Evolutionary conservation across 148 eudicot species (phyloP).

Genomic region (Bassia scoparia): DNA sequence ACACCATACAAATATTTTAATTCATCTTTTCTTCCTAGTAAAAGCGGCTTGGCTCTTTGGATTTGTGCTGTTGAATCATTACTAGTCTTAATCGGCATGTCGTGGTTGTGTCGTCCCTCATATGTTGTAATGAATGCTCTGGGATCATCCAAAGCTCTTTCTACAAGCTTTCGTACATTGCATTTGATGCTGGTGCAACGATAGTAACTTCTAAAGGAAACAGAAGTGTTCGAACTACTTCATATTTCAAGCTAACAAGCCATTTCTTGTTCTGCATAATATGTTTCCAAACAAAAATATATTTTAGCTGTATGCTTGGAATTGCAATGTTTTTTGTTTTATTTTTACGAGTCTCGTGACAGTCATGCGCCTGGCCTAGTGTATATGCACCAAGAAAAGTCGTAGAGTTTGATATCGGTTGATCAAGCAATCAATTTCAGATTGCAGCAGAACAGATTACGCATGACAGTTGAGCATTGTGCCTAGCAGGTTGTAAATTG

Average conservation of each 20-base stretch:
- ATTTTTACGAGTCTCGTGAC: not conserved
- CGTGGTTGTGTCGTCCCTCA: conserved; percentile 47
- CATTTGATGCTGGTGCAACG: conserved; percentile 39
- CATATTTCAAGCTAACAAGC: not conserved
- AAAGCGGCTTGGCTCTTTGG: conserved; percentile 9
- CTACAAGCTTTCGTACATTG: conserved; percentile 37
- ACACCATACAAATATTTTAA: not conserved
- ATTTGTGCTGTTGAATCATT: conserved; percentile 14
- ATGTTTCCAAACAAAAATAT: too few relatives aligned
- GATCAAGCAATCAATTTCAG: not conserved
- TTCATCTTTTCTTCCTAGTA: not conserved
- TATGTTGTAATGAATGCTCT: conserved; percentile 37
- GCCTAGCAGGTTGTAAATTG: too few relatives aligned
- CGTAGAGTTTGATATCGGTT: not conserved
- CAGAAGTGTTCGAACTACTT: not conserved
- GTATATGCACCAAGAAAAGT: not conserved
- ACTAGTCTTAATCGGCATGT: conserved; percentile 27
- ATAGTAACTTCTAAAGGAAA: conserved; percentile 41
- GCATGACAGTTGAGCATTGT: too few relatives aligned
- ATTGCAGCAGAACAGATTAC: too few relatives aligned
- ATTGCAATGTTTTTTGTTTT: too few relatives aligned
- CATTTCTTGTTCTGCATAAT: not conserved
- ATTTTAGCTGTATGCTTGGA: too few relatives aligned
- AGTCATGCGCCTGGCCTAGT: not conserved
- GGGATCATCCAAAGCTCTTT: conserved; percentile 37